phyloP scores from a whole-genome alignment of 2,329 filamentous ascomycete genomes.

The Byssochlamys sp. region DNA sequence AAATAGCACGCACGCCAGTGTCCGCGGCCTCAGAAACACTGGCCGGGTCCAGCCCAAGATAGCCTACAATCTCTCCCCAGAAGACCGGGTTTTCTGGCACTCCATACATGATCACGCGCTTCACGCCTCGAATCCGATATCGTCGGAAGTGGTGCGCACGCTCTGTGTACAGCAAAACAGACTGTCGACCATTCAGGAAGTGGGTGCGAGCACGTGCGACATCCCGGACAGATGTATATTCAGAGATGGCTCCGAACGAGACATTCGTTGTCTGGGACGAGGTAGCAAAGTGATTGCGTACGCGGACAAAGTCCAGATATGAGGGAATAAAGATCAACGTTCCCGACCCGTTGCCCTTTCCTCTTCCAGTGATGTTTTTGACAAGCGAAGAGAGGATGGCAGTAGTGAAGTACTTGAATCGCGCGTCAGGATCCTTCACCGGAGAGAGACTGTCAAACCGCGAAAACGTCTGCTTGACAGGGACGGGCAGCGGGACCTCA shows the following conservation, averaged over 20 bases:
- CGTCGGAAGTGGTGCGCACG: constrained; percentile 93
- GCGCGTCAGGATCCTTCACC: constrained; percentile 68
- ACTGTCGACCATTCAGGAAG: constrained; percentile 73
- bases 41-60: constrained; percentile 30
- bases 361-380: constrained; percentile 42
- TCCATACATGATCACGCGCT: constrained; percentile 77
- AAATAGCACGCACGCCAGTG: constrained; percentile 52
- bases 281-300: constrained; percentile 84
- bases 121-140: constrained; percentile 72
- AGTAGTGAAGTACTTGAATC: constrained; percentile 84
- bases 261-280: constrained; percentile 48
- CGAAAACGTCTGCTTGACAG: constrained; percentile 77
- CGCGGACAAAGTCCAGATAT: constrained; percentile 87
- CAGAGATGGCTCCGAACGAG: constrained; percentile 73
- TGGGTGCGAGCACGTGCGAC: constrained; percentile 76
- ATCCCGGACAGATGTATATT: constrained; percentile 72
- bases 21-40: constrained; percentile 49
- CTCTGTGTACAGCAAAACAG: constrained; percentile 80
- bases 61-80: constrained; percentile 35
- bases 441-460: constrained; percentile 67
- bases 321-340: constrained; percentile 83
- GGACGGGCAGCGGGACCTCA: constrained; percentile 53
- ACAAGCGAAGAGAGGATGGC: constrained; percentile 67
- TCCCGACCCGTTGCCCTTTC: constrained; percentile 51
- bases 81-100: constrained; percentile 71